Evolutionary conservation across 805 yeast genomes (phyloP), one percentile per base, ranked within the genome.

Genomic region (Wickerhamomyces subpelliculosus): DNA sequence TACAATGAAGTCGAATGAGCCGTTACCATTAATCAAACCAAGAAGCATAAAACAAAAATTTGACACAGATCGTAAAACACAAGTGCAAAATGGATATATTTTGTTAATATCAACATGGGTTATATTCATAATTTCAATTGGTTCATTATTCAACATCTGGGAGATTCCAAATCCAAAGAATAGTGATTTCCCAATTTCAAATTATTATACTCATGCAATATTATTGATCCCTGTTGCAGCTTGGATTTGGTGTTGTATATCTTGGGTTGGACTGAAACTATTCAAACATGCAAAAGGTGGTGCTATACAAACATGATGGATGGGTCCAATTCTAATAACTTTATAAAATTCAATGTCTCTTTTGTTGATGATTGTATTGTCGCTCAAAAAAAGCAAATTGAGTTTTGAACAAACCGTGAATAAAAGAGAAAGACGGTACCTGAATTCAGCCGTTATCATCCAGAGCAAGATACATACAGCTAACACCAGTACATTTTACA

Each of bases 191-290:
- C 71, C 72, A 2, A 46, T 68, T 5, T 51, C 47, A 7, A 55
- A 55, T 25, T 71, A 71, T 46, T 64, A 66, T 43, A 55, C 62
- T 1, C 46, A 60, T 8, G 51, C 66, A 2, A 17, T 60, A 6
- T 36, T 62, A 9, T 47, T 67, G 21, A 32, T 58, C 11, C 61
- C 66, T 5, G 66, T 62, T 8, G 54, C 61, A 14, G 51, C 60
- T 1, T 78, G 84, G 84, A 56, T 77, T 5, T 84, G 95, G 94
- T 75, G 88, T 30, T 60, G 78, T 9, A 61, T 72, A 4, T 75
- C 88, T 10, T 85, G 95, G 95, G 66, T 78, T 32, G 89, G 93
- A 27, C 68, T 84, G 72, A 85, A 85, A 57, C 62, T 84, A 40
- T 85, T 85, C 60, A 66, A 87, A 39, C 93, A 85, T 53, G 81